phyloP scores from a whole-genome alignment of 306 rosid species.

The Betula pendula region DNA sequence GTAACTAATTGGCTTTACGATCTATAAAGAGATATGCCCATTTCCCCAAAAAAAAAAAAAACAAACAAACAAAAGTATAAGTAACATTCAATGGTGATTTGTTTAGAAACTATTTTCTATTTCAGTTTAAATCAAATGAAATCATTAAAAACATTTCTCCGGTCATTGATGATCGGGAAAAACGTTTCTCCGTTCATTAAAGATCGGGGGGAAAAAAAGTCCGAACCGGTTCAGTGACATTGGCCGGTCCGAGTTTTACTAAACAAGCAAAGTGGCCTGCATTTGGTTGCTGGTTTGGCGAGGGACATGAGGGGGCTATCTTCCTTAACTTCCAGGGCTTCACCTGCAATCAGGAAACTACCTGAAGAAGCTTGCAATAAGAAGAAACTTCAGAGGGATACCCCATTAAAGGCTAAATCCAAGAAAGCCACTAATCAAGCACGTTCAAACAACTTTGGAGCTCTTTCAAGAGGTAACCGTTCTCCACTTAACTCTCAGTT shows the following conservation, averaged over 20 bases:
- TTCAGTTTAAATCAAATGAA: too few species aligned
- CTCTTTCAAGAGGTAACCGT: conserved; percentile 41
- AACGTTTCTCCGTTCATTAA: too few species aligned
- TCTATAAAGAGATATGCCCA: too few species aligned
- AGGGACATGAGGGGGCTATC: conserved; percentile 45
- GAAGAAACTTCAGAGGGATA: conserved; percentile 6
- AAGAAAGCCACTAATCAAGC: conserved; percentile 6
- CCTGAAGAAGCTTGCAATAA: conserved; percentile 28
- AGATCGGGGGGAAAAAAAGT: background rate
- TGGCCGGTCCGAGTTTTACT: background rate
- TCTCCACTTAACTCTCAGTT: conserved; percentile 18
- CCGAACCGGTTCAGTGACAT: background rate
- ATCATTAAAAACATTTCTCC: too few species aligned
- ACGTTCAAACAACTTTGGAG: background rate
- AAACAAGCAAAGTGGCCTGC: background rate
- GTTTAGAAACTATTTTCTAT: too few species aligned
- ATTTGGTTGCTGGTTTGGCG: background rate
- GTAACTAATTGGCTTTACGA: too few species aligned
- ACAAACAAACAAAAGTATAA: too few species aligned
- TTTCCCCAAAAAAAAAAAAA: too few species aligned
- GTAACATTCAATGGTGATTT: too few species aligned
- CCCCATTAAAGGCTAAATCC: conserved; percentile 13
- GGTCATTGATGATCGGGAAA: too few species aligned
- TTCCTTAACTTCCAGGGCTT: conserved; percentile 46
- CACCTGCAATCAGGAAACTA: conserved; percentile 35